Conservation (phyloP, 345 rosid genomes). For the Melaleuca alternifolia region DNA sequence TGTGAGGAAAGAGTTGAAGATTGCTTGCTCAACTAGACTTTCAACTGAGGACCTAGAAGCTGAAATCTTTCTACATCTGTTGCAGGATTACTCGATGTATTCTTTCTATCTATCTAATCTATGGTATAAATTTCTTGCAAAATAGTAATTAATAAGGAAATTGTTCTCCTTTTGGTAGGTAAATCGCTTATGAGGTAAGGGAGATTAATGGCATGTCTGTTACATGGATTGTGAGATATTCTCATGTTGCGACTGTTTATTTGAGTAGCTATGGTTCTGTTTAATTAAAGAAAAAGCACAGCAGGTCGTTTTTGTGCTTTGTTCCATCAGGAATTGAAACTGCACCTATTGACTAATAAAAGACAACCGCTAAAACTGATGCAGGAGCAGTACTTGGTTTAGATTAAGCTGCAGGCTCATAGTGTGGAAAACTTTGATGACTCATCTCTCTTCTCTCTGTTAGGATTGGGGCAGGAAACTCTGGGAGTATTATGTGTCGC, state of each 20-base stretch:
- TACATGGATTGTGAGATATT: background rate
- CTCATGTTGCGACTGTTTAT: background rate
- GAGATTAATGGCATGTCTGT: background rate
- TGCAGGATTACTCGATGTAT: constrained; percentile 60
- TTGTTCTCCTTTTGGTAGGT: background rate
- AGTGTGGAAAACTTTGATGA: background rate
- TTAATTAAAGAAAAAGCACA: background rate
- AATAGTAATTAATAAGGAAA: background rate
- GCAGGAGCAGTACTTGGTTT: background rate
- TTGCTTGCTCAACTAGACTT: constrained; percentile 81
- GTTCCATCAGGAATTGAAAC: background rate
- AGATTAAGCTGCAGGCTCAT: background rate
- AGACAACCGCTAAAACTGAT: background rate
- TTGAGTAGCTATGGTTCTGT: background rate
- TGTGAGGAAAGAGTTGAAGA: constrained; percentile 48
- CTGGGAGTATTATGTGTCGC: background rate
- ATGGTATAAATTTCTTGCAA: background rate
- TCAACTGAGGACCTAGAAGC: constrained; percentile 75
- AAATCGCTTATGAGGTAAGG: background rate
- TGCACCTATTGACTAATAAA: background rate
- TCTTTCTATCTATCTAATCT: background rate
- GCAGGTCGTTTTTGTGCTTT: background rate
- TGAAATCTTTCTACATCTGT: constrained; percentile 75
- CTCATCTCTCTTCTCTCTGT: background rate
- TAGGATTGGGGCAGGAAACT: background rate